phyloP scores from a whole-genome alignment of 2,329 filamentous ascomycete species.

The Neophaeococcomyces aloes region DNA sequence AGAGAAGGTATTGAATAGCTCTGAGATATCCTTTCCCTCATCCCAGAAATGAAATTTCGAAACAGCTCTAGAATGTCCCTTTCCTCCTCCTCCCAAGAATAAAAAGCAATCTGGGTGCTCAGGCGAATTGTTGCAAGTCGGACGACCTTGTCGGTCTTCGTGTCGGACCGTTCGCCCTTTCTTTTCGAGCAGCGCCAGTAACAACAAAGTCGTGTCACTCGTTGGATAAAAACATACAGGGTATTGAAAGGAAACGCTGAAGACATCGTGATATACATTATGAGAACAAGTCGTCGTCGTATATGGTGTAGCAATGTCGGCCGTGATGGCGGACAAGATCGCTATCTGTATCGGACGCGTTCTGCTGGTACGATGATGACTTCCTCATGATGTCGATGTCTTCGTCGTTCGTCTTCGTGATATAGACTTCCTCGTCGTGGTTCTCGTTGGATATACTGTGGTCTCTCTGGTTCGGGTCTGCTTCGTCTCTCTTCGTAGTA shows the following conservation, averaged over 20 bases:
- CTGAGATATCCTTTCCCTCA: too few species aligned
- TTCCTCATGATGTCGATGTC: conserved; percentile 5
- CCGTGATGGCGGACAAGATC: neutral
- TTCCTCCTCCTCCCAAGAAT: too few species aligned
- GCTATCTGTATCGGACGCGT: neutral
- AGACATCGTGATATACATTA: conserved; percentile 1
- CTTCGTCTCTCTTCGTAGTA: conserved; percentile 5
- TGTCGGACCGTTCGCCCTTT: conserved; percentile 6
- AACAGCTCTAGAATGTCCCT: too few species aligned
- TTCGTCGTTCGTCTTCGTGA: conserved; percentile 7
- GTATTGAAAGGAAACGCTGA: too few species aligned
- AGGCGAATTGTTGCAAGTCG: conserved; percentile 7
- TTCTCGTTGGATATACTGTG: neutral
- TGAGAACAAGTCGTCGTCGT: neutral
- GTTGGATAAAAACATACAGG: neutral
- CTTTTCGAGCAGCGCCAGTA: neutral
- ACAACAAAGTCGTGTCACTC: too few species aligned
- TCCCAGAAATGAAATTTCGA: too few species aligned
- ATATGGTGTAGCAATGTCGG: neutral
- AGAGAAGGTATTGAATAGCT: too few species aligned
- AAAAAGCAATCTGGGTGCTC: too few species aligned
- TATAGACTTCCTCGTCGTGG: conserved; percentile 7
- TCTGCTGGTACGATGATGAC: conserved; percentile 4
- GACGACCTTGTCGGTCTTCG: neutral
- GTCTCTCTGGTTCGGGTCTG: too few species aligned